Base-by-base conservation (phyloP, 768 basidiomycete species). In the Gymnopilus junonius region DNA sequence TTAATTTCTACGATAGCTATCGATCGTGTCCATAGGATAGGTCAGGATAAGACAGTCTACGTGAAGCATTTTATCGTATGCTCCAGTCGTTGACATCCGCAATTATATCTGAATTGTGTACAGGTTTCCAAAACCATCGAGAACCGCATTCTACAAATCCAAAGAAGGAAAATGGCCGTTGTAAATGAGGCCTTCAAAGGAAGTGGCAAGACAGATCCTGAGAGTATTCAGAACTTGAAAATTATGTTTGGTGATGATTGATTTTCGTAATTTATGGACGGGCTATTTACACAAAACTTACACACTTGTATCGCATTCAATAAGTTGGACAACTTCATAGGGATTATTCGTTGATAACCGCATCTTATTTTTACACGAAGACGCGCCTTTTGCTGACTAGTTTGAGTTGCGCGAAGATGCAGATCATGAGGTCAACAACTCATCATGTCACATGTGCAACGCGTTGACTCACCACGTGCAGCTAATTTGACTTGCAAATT, bases 141-240 rank as follows among this genome's bases (percentile, higher is more conserved):
- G 72, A 87, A 87, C 0, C 86, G 91, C 15, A 93, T 95, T 65
- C 73, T 93, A 5, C 81, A 87, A 67, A 93, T 96, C 21, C 95
- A 96, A 74, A 88, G 90, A 69, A 80, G 93, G 37, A 97, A 96
- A 77, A 93, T 88, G 0, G 92, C 92, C 3, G 92, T 97, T 51
- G 84, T 95, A 21, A 91, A 89, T 67, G 92, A 92, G 71, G 93
- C 94, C 1, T 92, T 95, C 70, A 84, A 87, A 25, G 88, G 88
- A 50, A 84, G 75, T 60, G 79, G 79, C 1, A 83, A 81, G 54
- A 72, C 80, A 4, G 87, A 90, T 65, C 82, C 87, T 1, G 91
- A 93, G 71, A 91, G 91, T 63, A 75, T 94, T 6, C 88, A 93
- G 69, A 94, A 95, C 70, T 76, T 95, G 40, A 91, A 90, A 71